Conservation (phyloP, 1,284 basidiomycete genomes). For the Trichosporon coremiiforme region DNA sequence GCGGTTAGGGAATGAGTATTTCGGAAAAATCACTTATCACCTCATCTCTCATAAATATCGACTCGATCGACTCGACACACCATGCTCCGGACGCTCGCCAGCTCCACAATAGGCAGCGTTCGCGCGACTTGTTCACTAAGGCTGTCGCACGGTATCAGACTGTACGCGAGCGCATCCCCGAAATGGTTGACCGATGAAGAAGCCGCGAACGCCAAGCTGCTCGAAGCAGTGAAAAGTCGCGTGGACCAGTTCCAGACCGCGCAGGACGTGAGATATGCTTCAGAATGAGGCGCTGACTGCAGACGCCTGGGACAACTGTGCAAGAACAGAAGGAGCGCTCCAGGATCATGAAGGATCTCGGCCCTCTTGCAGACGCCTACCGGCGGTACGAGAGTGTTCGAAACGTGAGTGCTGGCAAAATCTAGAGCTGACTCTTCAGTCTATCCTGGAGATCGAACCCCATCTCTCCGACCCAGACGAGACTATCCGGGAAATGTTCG, state of each 20-base stretch:
- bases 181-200: slow-evolving; percentile 26
- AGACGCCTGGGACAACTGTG: slow-evolving; percentile 32
- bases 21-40: slow-evolving; percentile 5
- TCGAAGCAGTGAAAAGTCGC: slow-evolving; percentile 26
- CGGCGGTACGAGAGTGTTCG: slow-evolving; percentile 58
- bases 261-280: slow-evolving; percentile 12
- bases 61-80: neutral
- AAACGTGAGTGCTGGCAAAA: slow-evolving; percentile 57
- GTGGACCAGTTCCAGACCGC: slow-evolving; percentile 23
- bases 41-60: neutral
- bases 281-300: neutral
- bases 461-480: slow-evolving; percentile 76
- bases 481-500: slow-evolving; percentile 72
- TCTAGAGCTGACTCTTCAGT: slow-evolving; percentile 54
- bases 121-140: neutral
- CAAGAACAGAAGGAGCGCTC: slow-evolving; percentile 59
- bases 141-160: neutral
- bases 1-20: neutral
- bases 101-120: neutral
- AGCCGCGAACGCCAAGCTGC: slow-evolving; percentile 22
- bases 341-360: slow-evolving; percentile 62
- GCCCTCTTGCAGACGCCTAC: slow-evolving; percentile 63
- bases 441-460: slow-evolving; percentile 65
- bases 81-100: slow-evolving; percentile 1
- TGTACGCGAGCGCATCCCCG: neutral